Base-by-base conservation (phyloP, 1,139 yeast species). In the Kodamaea plutei region DNA sequence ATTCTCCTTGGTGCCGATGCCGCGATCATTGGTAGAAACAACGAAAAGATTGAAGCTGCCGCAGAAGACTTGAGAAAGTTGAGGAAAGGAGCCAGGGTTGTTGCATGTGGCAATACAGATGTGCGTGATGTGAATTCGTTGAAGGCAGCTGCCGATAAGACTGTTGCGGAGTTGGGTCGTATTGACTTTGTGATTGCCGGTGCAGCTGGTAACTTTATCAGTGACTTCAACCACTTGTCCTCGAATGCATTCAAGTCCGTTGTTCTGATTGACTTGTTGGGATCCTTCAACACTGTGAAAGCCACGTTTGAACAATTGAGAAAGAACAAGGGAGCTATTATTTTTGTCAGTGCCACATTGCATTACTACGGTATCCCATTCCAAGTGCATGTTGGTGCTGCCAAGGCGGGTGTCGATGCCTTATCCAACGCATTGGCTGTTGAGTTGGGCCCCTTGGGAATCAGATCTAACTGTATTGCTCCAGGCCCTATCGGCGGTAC, bases 321-420 rank as follows among this genome's bases (percentile, higher is more conserved):
- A 11, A 51, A 49, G 39, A 49, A 41, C 37, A 50, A 49, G 43
- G 58, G 58, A 19, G 44, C 51, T 11, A 35, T 53, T 17, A 27
- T 53, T 12, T 52, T 54, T 30, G 56, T 54, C 19, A 44, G 50
- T 36, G 94, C 97, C 2, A 87, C 96, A 0, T 66, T 88, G 34
- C 96, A 88, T 55, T 84, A 84, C 57, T 75, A 80, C 46, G 96
- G 96, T 9, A 74, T 84, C 6, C 95, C 95, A 7, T 77, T 82
- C 59, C 96, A 88, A 58, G 52, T 76, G 7, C 96, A 87, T 44
- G 95, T 85, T 1, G 83, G 88, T 2, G 95, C 96, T 0, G 96
- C 96, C 7, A 88, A 88, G 58, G 95, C 96, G 1, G 97, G 95
- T n/a, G 76, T 88, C 20, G 97, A 89, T 52, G 93, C 95, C 0